phyloP scores from a whole-genome alignment of 2,329 filamentous ascomycete species.

The Bipolaris victoriae region DNA sequence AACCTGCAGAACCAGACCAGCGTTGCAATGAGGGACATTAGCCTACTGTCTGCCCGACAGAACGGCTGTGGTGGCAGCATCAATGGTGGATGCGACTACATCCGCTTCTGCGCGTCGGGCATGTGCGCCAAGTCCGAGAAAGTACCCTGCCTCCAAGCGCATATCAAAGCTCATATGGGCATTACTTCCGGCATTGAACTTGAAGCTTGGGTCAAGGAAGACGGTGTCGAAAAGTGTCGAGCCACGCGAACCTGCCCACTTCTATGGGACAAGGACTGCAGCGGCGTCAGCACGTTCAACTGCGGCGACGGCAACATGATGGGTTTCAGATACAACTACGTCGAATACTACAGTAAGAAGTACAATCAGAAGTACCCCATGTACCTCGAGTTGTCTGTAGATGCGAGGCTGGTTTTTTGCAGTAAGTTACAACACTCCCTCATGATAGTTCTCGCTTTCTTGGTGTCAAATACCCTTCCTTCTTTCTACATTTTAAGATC shows the following conservation, averaged over 20 bases:
- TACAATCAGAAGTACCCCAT: conserved; percentile 1
- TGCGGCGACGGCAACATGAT: conserved; percentile 4
- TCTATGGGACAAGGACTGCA: conserved; percentile 3
- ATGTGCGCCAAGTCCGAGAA: conserved; percentile 4
- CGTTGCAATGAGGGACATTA: not conserved
- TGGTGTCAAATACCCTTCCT: not conserved
- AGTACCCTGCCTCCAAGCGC: conserved; percentile 4
- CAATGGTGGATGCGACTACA: conserved; percentile 9
- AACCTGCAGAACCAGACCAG: conserved; percentile 1
- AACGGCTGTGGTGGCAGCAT: not conserved
- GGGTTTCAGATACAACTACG: conserved; percentile 4
- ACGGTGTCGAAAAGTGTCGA: not conserved
- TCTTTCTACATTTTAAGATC: not conserved
- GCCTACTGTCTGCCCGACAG: not conserved
- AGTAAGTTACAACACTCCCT: conserved; percentile 1
- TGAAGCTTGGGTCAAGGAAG: conserved; percentile 3
- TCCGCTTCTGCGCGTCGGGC: conserved; percentile 4
- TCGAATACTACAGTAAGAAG: conserved; percentile 4
- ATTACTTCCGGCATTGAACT: conserved; percentile 3
- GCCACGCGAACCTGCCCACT: not conserved
- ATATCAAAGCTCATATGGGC: conserved; percentile 3
- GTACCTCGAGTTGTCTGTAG: not conserved
- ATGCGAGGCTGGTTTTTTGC: conserved; percentile 1
- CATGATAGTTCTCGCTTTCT: not conserved
- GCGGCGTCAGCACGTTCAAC: not conserved